Percentiles rank a stretch among this genome's conserved stretches.
These are phyloP conservation scores for Moricandia arvensis DNA, from an alignment of 345 rosid species.

Conservation along the genomic window DNA sequence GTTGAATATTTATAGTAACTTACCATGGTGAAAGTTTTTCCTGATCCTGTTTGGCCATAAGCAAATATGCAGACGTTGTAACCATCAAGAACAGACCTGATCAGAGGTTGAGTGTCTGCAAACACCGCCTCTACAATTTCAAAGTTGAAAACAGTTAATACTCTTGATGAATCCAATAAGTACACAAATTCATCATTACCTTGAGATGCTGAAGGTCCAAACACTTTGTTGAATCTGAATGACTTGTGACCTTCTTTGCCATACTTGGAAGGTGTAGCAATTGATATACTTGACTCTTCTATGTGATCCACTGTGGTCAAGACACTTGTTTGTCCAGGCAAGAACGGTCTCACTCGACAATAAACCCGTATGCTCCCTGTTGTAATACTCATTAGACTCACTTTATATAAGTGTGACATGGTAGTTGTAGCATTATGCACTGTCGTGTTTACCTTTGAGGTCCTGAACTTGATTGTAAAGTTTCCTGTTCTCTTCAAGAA, in stretches of 20 bases:
- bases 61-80: constrained; percentile 98
- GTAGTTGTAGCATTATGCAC: not conserved
- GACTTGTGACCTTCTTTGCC: constrained; percentile 71
- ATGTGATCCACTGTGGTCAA: constrained; percentile 55
- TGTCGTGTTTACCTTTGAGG: constrained; percentile 61
- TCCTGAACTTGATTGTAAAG: constrained; percentile 96
- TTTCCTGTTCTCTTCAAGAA: constrained; percentile 90
- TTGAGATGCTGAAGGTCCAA: constrained; percentile 79
- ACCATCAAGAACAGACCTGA: constrained; percentile 97
- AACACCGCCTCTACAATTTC: constrained; percentile 77
- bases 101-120: constrained; percentile 76
- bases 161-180: not conserved
- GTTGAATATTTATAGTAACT: not conserved
- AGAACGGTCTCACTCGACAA: constrained; percentile 90
- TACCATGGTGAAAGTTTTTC: constrained; percentile 97
- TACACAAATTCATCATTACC: constrained; percentile 41
- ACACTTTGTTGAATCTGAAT: constrained; percentile 86
- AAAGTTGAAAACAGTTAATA: constrained; percentile 2
- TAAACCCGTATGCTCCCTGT: constrained; percentile 91
- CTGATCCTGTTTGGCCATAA: constrained; percentile 98
- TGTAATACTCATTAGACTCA: not conserved
- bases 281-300: constrained; percentile 63
- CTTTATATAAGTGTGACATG: not conserved
- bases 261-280: constrained; percentile 53
- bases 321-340: constrained; percentile 53